Conservation (phyloP, 1,284 basidiomycete species). For the Ganoderma lucidum region DNA sequence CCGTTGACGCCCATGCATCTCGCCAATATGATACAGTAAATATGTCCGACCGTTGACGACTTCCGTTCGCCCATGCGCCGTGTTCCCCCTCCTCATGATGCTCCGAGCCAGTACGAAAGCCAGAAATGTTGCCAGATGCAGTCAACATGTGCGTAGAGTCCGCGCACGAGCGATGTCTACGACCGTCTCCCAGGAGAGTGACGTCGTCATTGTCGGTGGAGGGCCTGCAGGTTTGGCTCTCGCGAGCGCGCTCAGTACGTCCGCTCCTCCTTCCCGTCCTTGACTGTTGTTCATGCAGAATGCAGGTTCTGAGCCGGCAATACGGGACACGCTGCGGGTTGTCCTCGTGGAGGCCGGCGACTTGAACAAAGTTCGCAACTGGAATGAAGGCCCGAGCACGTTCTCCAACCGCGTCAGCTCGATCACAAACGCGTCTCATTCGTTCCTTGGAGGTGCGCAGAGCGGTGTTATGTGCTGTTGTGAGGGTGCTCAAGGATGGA, state of each 20-base stretch:
- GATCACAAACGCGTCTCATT: conserved; percentile 84
- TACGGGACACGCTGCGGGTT: conserved; percentile 62
- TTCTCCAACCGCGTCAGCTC: conserved; percentile 94
- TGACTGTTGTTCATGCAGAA: neutral
- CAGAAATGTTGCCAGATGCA: neutral
- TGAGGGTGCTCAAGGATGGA: conserved; percentile 5
- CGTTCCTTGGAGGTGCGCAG: conserved; percentile 75
- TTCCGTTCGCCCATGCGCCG: neutral
- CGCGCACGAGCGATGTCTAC: neutral
- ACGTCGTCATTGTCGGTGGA: conserved; percentile 94
- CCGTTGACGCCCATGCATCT: neutral
- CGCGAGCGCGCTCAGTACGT: conserved; percentile 84
- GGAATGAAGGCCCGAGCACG: conserved; percentile 62
- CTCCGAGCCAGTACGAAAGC: conserved; percentile 8
- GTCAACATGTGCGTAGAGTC: neutral
- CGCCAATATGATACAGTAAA: no score
- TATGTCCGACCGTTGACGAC: no score
- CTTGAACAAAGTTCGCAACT: conserved; percentile 71
- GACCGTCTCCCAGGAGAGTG: conserved; percentile 53
- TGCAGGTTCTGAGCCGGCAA: conserved; percentile 43
- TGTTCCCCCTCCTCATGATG: neutral
- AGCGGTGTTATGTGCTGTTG: neutral
- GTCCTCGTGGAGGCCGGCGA: conserved; percentile 85
- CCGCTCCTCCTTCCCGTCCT: neutral
- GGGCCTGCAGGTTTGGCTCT: conserved; percentile 93